Evolutionary conservation across 352 stramenopile genomes (phyloP).

Genomic region (Phytophthora cactorum): DNA sequence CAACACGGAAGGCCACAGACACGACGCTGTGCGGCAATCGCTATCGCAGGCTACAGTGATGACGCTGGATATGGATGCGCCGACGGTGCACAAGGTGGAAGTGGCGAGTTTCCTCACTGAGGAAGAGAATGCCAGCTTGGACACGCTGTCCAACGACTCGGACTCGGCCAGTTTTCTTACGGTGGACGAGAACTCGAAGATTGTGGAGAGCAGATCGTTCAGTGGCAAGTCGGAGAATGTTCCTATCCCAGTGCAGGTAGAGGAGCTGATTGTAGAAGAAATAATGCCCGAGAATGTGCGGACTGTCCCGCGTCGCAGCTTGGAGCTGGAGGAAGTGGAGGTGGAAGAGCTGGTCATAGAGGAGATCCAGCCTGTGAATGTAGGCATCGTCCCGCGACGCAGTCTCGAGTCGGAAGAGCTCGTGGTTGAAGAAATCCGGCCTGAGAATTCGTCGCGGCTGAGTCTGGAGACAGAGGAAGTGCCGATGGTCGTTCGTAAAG

Average conservation of each 20-base stretch:
- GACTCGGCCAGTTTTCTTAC: slow-evolving; percentile 49
- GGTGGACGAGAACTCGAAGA: slow-evolving; percentile 53
- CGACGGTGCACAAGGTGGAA: slow-evolving; percentile 48
- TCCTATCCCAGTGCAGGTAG: slow-evolving; percentile 39
- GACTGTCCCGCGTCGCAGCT: slow-evolving; percentile 32
- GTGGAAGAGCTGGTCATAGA: slow-evolving; percentile 38
- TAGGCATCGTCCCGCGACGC: slow-evolving; percentile 19
- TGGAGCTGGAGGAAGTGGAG: slow-evolving; percentile 30
- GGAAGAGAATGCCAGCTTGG: slow-evolving; percentile 45
- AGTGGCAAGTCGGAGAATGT: slow-evolving; percentile 12
- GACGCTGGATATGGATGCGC: slow-evolving; percentile 34
- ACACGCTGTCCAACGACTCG: slow-evolving; percentile 40
- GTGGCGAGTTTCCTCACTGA: slow-evolving; percentile 58
- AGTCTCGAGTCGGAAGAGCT: slow-evolving; percentile 17
- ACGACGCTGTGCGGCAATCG: slow-evolving; percentile 26
- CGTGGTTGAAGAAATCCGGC: slow-evolving; percentile 23
- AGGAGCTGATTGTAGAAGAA: slow-evolving; percentile 62
- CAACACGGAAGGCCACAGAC: slow-evolving; percentile 29
- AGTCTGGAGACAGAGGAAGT: slow-evolving; percentile 36
- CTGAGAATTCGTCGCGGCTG: slow-evolving; percentile 15
- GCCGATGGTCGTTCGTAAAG: slow-evolving; percentile 57
- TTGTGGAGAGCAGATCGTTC: slow-evolving; percentile 44
- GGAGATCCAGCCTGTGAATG: slow-evolving; percentile 33
- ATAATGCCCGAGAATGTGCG: slow-evolving; percentile 44
- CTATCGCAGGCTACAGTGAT: slow-evolving; percentile 31